Base-by-base conservation (phyloP, 768 basidiomycete species). In the Gloeostereum incarnatum region DNA sequence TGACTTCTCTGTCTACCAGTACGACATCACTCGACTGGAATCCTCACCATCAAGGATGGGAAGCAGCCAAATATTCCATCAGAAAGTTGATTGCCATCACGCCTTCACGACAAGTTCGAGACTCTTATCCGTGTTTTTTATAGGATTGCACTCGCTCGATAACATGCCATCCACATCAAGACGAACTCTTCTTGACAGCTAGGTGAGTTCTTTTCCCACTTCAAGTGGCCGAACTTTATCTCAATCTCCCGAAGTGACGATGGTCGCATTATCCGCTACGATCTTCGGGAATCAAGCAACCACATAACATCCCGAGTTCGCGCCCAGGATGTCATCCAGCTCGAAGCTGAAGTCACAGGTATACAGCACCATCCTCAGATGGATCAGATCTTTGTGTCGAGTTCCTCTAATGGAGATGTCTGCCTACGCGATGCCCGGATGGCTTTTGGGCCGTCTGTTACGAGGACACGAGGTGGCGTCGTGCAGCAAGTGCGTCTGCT, bases 361-460 rank as follows among this genome's bases (percentile, higher is more conserved):
- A 71, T 80, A 4, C 68, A 77, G 46, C 78, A 69, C 38, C 82
- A 89, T 50, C 86, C 86, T 9, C 50, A 44, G 21, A 73, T 80
- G 63, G 74, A 80, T 25, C 66, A 85, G 46, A 51, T 86, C 34
- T 87, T 89, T 45, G 70, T 69, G 4, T 81, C 78, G 3, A 73
- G 77, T 40, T 80, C 85, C 44, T 59, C 51, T 8, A 56, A 49
- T 11, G 83, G 85, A 3, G 55, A 58, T 17, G 76, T 86, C 3
- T 75, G 68, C 46, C 70, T 89, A 40, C 73, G 81, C 11, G 85
- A 89, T 54, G 58, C 61, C 11, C 66, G 85, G 9, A 86, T 85
- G 80, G 72, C 81, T 0, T 88, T 86, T 54, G 78, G 79, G 14
- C 64, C 76, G 31, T 47, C 55, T 14, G 54, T 55, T 13, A 54